Conservation (phyloP, 2,329 filamentous ascomycete genomes). For the Acephala macrosclerotiorum region DNA sequence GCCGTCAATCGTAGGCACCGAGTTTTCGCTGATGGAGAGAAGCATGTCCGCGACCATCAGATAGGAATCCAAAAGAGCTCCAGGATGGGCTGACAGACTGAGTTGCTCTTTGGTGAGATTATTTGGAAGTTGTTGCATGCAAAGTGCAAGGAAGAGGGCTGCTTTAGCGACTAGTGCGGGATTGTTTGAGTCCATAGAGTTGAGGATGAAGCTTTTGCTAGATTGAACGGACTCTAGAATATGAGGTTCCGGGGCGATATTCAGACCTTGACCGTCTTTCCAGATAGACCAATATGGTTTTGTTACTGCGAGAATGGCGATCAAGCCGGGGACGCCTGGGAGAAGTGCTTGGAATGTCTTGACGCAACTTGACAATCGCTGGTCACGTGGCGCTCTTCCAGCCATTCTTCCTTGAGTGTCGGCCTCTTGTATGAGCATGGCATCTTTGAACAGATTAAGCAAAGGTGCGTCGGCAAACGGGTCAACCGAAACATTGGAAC, state of each 20-base stretch:
- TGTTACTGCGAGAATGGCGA: slow-evolving; percentile 12
- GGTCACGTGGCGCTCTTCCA: background rate
- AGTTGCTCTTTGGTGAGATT: slow-evolving; percentile 47
- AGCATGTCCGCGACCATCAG: slow-evolving; percentile 53
- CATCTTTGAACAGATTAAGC: slow-evolving; percentile 31
- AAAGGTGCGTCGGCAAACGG: slow-evolving; percentile 31
- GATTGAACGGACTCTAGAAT: background rate
- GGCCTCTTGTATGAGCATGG: slow-evolving; percentile 24
- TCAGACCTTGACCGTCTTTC: background rate
- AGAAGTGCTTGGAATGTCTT: slow-evolving; percentile 18
- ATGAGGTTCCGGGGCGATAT: background rate
- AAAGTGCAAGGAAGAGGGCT: slow-evolving; percentile 52
- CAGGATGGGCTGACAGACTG: slow-evolving; percentile 48
- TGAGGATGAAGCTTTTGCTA: slow-evolving; percentile 47
- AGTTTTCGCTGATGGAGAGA: slow-evolving; percentile 57
- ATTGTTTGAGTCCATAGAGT: slow-evolving; percentile 46
- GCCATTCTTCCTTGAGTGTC: background rate
- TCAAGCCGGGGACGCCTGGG: slow-evolving; percentile 26
- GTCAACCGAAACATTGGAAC: background rate
- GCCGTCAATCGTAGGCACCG: slow-evolving; percentile 56
- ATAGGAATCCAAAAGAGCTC: slow-evolving; percentile 54
- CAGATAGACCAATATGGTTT: background rate
- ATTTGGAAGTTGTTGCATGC: slow-evolving; percentile 50
- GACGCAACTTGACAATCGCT: slow-evolving; percentile 11
- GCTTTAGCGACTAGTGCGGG: slow-evolving; percentile 50